Evolutionary conservation across 352 stramenopile genomes (phyloP).

Genomic region (Phytophthora pistaciae): DNA sequence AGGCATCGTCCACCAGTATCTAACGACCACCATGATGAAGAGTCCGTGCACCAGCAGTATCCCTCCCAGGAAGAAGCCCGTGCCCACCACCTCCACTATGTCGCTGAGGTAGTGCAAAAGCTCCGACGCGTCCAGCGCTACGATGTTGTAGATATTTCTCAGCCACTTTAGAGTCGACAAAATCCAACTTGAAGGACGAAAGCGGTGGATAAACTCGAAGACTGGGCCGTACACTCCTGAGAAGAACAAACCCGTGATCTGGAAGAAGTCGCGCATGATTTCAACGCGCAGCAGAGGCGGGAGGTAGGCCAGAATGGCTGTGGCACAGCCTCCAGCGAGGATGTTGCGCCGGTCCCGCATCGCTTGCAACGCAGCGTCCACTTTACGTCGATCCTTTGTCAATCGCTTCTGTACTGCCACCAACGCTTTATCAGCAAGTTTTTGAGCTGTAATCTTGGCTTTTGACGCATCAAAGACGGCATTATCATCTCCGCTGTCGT

Average conservation of each 20-base stretch:
- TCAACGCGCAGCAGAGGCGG: background rate
- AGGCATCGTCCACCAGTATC: constrained; percentile 3
- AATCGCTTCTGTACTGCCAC: background rate
- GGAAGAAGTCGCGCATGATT: constrained; percentile 4
- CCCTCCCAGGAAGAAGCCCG: background rate
- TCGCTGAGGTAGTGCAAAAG: background rate
- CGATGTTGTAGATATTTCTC: constrained; percentile 1
- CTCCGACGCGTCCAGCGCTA: background rate
- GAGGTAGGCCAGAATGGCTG: background rate
- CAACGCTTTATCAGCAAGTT: background rate
- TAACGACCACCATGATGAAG: constrained; percentile 1
- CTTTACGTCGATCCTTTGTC: background rate
- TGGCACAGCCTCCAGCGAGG: background rate
- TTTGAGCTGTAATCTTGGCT: background rate
- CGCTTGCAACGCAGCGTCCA: background rate
- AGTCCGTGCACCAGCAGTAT: constrained; percentile 1
- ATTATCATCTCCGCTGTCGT: background rate
- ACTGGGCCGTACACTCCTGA: background rate
- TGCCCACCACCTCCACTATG: background rate
- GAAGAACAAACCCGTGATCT: constrained; percentile 2
- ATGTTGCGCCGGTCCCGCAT: constrained; percentile 2
- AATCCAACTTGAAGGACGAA: constrained; percentile 2
- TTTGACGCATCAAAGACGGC: background rate
- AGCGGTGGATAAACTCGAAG: constrained; percentile 1
- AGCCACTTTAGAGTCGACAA: background rate